Evolutionary conservation across 768 basidiomycete species (phyloP), one percentile per base, ranked within the genome.

Genomic region (Boletus bicolor): DNA sequence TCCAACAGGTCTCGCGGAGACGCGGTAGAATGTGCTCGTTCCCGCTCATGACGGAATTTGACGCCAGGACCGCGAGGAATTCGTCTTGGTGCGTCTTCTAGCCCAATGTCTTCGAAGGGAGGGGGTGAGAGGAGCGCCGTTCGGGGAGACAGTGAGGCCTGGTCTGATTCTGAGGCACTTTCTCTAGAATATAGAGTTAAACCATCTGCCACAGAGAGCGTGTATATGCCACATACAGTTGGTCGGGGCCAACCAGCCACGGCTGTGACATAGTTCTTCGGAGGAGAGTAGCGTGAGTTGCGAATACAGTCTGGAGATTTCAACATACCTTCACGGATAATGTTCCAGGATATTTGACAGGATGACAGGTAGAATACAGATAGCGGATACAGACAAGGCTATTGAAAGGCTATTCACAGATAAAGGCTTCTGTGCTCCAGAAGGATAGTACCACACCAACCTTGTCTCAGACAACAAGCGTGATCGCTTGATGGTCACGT

Each of bases 1-100:
- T 59, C 53, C 43, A 76, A 35, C 4, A 77, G 58, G 37, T 74
- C 72, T 2, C 61, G 63, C 0, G 60, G 34, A 5, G 73, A 67
- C 7, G 67, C 57, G 19, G 64, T 59, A 1, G 71, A 70, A 47
- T 76, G 73, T 0, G 57, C 66, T 7, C 70, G 64, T 46, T 76
- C 73, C 21, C 75, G 65, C 37, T 72, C 69, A 14, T 64, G 71
- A 12, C 73, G 65, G 53, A 68, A 76, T 35, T 68, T 67, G 26
- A 61, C 32, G 24, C 68, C 62, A 1, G 75, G 75, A 0, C 73
- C 75, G 21, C 72, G 65, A 4, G 59, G 44, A 5, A 55, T 9
- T 8, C 57, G 67, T 15, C 44, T 19, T 4, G 53, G 38, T 7
- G 36, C n/a, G 17, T 58, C 51, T 2, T 34, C 11, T 0, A 58